Percentiles rank a stretch among this genome's conserved stretches.
These are phyloP conservation scores for Sphagnurus paluster DNA, from an alignment of 1,284 basidiomycete species.

Conservation along the genomic window DNA sequence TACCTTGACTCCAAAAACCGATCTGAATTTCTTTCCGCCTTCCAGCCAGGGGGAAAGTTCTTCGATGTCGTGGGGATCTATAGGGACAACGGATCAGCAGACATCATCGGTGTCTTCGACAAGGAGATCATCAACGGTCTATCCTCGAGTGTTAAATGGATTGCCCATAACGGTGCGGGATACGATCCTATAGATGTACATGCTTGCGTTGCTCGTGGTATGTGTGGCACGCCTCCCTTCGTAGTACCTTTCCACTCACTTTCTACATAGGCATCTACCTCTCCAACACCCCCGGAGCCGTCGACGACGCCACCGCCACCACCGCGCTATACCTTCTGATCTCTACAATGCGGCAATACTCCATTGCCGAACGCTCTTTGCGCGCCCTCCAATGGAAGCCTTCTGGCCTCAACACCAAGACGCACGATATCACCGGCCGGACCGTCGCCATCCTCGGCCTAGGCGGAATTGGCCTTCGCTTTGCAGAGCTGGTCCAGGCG, in stretches of 20 bases:
- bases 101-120: conserved; percentile 77
- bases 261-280: conserved; percentile 67
- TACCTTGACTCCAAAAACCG: conserved; percentile 66
- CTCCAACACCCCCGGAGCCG: conserved; percentile 90
- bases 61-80: conserved; percentile 77
- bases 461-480: conserved; percentile 82
- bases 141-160: conserved; percentile 74
- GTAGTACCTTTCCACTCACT: neutral
- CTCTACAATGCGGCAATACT: conserved; percentile 81
- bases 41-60: conserved; percentile 73
- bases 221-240: neutral
- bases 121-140: conserved; percentile 72
- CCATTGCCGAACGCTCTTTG: conserved; percentile 70
- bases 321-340: conserved; percentile 85
- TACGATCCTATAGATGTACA: conserved; percentile 85
- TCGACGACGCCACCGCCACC: conserved; percentile 91
- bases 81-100: conserved; percentile 68
- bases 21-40: conserved; percentile 66
- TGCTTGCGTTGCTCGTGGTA: conserved; percentile 72
- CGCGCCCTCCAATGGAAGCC: conserved; percentile 44
- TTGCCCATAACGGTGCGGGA: conserved; percentile 92
- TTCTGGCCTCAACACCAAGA: conserved; percentile 39
- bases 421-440: conserved; percentile 75
- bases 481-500: conserved; percentile 67
- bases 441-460: conserved; percentile 87